Evolutionary conservation across 352 stramenopile species (phyloP).

Genomic region (Globisporangium viniferum): DNA sequence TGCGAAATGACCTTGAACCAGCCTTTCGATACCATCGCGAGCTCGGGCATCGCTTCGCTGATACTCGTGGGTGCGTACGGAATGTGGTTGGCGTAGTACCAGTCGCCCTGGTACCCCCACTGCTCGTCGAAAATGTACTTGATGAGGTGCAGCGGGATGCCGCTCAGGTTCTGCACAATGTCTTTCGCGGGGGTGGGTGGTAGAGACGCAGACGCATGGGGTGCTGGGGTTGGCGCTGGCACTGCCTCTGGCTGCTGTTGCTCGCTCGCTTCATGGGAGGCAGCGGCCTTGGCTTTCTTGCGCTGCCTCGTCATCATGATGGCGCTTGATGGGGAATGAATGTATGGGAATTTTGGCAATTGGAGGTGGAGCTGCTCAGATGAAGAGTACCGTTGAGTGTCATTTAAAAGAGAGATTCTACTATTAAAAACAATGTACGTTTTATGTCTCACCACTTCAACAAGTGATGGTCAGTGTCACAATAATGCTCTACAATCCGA

Average conservation of each 20-base stretch:
- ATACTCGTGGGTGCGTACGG: not conserved
- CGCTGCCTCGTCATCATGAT: not conserved
- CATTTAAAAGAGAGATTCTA: not conserved
- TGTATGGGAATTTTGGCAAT: no score
- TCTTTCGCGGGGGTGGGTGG: not conserved
- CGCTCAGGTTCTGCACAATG: not conserved
- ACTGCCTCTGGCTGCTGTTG: not conserved
- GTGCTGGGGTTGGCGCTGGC: not conserved
- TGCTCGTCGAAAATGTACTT: slow-evolving; percentile 1
- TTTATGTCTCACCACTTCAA: not conserved
- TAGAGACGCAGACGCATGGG: not conserved
- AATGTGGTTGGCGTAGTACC: not conserved
- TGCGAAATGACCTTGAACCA: not conserved
- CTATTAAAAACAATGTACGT: not conserved
- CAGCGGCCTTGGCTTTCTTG: not conserved
- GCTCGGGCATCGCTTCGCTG: not conserved
- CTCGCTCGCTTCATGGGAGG: not conserved
- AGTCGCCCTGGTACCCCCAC: not conserved
- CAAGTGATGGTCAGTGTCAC: not conserved
- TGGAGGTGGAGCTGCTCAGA: not conserved
- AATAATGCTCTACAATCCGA: slow-evolving; percentile 30
- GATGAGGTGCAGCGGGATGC: not conserved
- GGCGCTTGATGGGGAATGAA: no score
- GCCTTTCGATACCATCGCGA: not conserved
- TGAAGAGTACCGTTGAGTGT: not conserved